Conservation (phyloP, 2,329 filamentous ascomycete species). For the Arthrobotrys pseudoclavata region DNA sequence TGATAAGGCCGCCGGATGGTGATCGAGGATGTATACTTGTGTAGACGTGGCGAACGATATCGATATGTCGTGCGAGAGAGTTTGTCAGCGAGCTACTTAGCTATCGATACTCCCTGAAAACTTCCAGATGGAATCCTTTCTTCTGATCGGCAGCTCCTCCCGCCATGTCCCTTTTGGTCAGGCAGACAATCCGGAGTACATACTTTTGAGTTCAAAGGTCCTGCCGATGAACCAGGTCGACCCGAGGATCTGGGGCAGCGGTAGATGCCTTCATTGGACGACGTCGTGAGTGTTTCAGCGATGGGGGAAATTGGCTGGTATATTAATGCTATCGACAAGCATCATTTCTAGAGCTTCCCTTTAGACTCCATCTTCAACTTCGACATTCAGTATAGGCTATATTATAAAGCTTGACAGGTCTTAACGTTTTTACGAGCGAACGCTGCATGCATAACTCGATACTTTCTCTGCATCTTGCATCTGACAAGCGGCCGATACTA, state of each 20-base stretch:
- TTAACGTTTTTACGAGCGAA: slow-evolving; percentile 29
- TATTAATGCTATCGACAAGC: slow-evolving; percentile 36
- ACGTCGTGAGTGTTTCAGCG: slow-evolving; percentile 45
- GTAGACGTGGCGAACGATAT: slow-evolving; percentile 9
- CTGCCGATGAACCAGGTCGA: slow-evolving; percentile 58
- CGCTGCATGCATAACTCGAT: slow-evolving; percentile 25
- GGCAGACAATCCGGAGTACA: slow-evolving; percentile 41
- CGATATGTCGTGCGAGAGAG: not conserved
- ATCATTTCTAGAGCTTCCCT: slow-evolving; percentile 24
- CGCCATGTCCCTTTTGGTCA: slow-evolving; percentile 35
- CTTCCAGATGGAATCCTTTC: slow-evolving; percentile 14
- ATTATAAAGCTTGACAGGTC: slow-evolving; percentile 24
- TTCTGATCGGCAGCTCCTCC: slow-evolving; percentile 55
- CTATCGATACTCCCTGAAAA: slow-evolving; percentile 1
- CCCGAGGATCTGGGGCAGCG: slow-evolving; percentile 57
- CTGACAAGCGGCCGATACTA: slow-evolving; percentile 34
- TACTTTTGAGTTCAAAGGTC: slow-evolving; percentile 23
- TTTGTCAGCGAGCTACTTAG: not conserved
- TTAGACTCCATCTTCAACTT: not conserved
- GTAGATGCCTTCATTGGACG: slow-evolving; percentile 51
- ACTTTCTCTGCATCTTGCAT: not conserved
- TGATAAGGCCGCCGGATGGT: not conserved
- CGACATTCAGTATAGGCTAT: slow-evolving; percentile 28
- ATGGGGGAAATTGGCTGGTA: slow-evolving; percentile 40
- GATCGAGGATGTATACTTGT: not conserved